A percentile compares a stretch with the other conserved stretches of the same genome.
These are phyloP conservation scores for Umbelopsis isabellina DNA, from an alignment of 192 early-diverging fungal species.

Conservation along the genomic window DNA sequence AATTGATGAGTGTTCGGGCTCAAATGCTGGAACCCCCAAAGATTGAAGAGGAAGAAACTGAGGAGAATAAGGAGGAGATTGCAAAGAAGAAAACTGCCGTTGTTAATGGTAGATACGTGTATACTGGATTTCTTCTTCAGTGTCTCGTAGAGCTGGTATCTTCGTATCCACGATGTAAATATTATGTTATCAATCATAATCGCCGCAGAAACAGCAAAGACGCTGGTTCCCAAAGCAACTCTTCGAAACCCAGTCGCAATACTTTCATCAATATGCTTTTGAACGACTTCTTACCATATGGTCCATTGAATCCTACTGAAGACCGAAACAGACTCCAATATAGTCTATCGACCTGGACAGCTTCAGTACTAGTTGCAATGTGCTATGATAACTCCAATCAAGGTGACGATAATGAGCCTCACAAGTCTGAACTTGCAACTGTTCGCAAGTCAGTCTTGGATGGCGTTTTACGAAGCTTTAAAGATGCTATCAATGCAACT, in stretches of 20 bases:
- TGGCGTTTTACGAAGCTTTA: constrained; percentile 61
- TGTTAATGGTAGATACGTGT: constrained; percentile 41
- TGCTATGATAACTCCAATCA: constrained; percentile 46
- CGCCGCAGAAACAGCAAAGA: constrained; percentile 50
- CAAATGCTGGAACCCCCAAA: constrained; percentile 1
- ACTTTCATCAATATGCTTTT: constrained; percentile 64
- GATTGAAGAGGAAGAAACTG: constrained; percentile 36
- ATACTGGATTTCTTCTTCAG: constrained; percentile 84
- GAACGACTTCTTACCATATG: constrained; percentile 69
- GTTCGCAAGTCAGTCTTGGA: constrained; percentile 73
- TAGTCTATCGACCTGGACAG: constrained; percentile 69
- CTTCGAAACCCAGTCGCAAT: constrained; percentile 39
- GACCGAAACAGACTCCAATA: constrained; percentile 58
- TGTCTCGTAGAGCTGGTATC: constrained; percentile 85
- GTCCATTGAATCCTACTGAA: constrained; percentile 42
- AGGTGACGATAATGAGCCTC: constrained; percentile 52
- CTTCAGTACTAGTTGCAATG: constrained; percentile 64
- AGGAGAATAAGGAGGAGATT: constrained; percentile 28
- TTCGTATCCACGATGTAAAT: constrained; percentile 82
- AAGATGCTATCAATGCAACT: constrained; percentile 57
- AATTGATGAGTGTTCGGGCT: constrained; percentile 21
- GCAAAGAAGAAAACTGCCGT: constrained; percentile 20
- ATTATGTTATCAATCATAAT: constrained; percentile 65
- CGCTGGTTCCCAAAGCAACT: constrained; percentile 37
- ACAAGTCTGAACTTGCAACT: constrained; percentile 58